Evolutionary conservation across 164 flowering plant species (phyloP).

Genomic region (Magnolia sinica): DNA sequence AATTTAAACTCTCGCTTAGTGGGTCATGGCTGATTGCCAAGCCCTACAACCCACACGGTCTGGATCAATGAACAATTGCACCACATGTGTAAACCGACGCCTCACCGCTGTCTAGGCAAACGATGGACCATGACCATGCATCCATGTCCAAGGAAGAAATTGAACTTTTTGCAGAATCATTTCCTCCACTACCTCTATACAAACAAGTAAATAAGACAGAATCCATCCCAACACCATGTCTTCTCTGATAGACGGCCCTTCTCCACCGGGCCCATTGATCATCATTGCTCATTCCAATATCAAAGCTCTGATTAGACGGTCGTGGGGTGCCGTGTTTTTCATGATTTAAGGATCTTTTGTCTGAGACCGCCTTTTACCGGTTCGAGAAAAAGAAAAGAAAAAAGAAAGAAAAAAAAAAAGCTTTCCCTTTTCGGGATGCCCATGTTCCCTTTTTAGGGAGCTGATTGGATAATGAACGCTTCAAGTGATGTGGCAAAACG

Average conservation of each 20-base stretch:
- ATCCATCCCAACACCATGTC: slow-evolving; percentile 7
- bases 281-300: slow-evolving; percentile 7
- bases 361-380: background rate
- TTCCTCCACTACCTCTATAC: slow-evolving; percentile 13
- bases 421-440: background rate
- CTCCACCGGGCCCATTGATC: background rate
- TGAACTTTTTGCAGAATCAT: slow-evolving; percentile 5
- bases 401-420: no score
- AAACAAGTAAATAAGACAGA: slow-evolving; percentile 3
- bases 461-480: no score
- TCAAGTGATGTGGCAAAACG: no score
- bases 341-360: slow-evolving; percentile 2
- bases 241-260: background rate
- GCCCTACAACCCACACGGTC: no score
- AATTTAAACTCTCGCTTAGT: no score
- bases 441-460: background rate
- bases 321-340: slow-evolving; percentile 6
- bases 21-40: no score
- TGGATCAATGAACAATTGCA: no score
- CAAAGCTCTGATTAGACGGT: slow-evolving; percentile 17
- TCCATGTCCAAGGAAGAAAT: background rate
- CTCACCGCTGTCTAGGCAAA: no score
- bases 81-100: no score
- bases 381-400: background rate
- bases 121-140: no score